phyloP scores from a whole-genome alignment of 768 basidiomycete genomes.

The Rhodosporidiobolus sp. region DNA sequence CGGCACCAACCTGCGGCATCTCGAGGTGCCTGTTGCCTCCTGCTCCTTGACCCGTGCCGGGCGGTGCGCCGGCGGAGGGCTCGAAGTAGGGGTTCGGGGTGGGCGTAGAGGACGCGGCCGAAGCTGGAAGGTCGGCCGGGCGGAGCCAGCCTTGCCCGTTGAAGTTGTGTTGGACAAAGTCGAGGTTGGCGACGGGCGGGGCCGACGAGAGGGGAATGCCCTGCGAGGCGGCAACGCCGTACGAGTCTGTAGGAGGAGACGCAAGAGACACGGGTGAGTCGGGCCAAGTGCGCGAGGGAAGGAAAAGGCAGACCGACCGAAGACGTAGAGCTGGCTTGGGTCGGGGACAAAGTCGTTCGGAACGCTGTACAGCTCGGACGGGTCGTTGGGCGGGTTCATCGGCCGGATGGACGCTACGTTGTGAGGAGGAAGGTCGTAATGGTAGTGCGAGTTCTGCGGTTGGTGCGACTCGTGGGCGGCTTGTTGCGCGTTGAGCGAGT shows the following conservation, averaged over 20 bases:
- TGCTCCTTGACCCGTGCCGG: no score
- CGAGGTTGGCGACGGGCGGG: neutral
- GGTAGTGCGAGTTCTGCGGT: neutral
- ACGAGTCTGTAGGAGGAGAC: neutral
- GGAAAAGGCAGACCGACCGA: slow-evolving; percentile 6
- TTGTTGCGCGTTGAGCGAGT: neutral
- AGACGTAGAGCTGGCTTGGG: slow-evolving; percentile 23
- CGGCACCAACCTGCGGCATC: neutral
- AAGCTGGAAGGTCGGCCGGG: neutral
- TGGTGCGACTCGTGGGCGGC: neutral
- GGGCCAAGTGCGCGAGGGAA: neutral
- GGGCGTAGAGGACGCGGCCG: neutral
- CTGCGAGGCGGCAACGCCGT: slow-evolving; percentile 17
- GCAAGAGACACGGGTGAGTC: neutral
- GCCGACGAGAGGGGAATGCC: neutral
- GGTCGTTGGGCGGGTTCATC: neutral
- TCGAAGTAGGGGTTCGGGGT: neutral
- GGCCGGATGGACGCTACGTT: neutral
- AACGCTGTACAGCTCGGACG: neutral
- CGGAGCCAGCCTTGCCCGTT: slow-evolving; percentile 14
- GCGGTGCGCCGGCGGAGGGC: no score
- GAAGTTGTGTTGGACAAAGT: slow-evolving; percentile 15
- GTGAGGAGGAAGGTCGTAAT: slow-evolving; percentile 4
- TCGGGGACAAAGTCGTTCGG: neutral
- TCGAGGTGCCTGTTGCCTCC: no score